Evolutionary conservation across 192 early-diverging fungal genomes (phyloP), one percentile per base, ranked within the genome.

Genomic region (Coemansia sp.): DNA sequence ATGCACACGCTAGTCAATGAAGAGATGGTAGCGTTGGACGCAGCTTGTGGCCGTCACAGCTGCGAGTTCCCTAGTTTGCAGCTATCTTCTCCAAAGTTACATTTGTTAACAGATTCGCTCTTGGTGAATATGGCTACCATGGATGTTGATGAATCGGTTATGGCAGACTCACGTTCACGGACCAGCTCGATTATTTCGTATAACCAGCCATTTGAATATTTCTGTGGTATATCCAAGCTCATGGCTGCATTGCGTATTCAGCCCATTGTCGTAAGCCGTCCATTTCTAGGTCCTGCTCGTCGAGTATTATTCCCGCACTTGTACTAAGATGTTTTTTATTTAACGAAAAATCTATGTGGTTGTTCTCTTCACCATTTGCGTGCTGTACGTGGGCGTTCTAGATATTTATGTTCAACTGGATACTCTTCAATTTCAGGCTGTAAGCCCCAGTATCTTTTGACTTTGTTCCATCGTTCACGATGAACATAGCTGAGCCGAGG

Each of bases 211-310:
- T 46, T 46, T n/a, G 59, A 69, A n/a, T 37, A 50, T 40, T 31
- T 43, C 9, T 57, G 60, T 31, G 49, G 51, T 15, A 69, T 76
- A 3, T 44, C 58, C 6, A 47, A 52, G 14, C 72, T 76, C 14
- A 68, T 76, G 45, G 23, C 53, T 15, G 65, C 66, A 8, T 40
- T 76, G 36, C 53, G 50, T 30, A 61, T 76, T 14, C 65, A 50
- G 19, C 72, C 72, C 15, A 63, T 76, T 48, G 53, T 76, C 18
- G 65, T 69, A 13, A 65, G 66, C 16, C 57, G 72, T 11, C 72
- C 72, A 19, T 51, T 76, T 21, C 51, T 69, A 0, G 66, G 72
- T 26, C 72, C 62, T n/a, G 47, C 57, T 13, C 52, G 72, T 20
- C 56, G 40, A 10, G 59, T 73, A n/a, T 51, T 73, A 3, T 73